Base-by-base conservation (phyloP, 129 eudicot species). In the Centaurea solstitialis region DNA sequence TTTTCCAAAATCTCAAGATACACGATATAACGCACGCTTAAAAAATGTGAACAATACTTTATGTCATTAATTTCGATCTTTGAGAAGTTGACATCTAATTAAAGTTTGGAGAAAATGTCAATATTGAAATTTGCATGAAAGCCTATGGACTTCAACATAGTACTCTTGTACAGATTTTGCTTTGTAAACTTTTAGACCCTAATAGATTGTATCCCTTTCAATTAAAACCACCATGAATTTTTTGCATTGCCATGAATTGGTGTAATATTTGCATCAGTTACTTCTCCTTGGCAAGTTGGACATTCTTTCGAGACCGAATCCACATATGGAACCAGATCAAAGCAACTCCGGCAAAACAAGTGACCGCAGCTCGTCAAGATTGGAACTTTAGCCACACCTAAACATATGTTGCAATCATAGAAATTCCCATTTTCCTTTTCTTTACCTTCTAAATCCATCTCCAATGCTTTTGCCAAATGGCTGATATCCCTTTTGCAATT, bases 261-360 rank as follows among this genome's bases (percentile, higher is more conserved):
- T 62, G 73, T 81, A 35, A 91, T 67, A 12, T 62, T 87, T 18
- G 82, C 69, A 79, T 91, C 87, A 4, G 77, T 76, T 4, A 89
- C 93, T 78, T 91, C 91, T 24, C 93, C 96, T n/a, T 79, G 73
- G 62, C 96, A 91, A 73, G 85, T 90, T 5, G 89, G 93, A 53
- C 96, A 91, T 76, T 91, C 92, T 68, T 86, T 88, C 3, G 90
- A 65, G 72, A 72, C 33, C 0, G 87, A 80, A 79, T 87, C 87
- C 26, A 85, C 77, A 66, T 80, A 70, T 3, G 92, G 76, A 39
- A 88, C 78, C 65, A 80, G 87, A 77, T 77, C 85, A 65, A 77
- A 91, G 65, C 96, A 91, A 9, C 82, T 76, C 92, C 91, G 88
- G 74, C 92, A 88, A 79, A 86, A 88, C 82, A 91, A 85, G 76